Evolutionary conservation across 108 stramenopile species (phyloP), one percentile per base, ranked within the genome.

Genomic region (Epipyxis sp.): DNA sequence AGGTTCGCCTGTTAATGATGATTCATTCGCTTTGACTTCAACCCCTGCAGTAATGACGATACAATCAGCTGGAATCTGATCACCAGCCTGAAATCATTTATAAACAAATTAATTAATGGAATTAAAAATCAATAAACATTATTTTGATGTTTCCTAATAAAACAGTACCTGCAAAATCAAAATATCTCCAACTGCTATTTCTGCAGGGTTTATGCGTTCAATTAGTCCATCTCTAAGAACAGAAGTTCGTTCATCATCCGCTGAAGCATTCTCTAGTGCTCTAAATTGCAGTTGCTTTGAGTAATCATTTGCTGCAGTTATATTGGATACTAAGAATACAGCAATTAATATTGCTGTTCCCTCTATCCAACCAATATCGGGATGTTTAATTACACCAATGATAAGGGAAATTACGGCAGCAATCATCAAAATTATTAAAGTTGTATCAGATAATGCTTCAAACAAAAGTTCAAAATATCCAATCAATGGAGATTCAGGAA

Each of bases 261-360:
- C 41, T 30, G 32, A 34, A 39, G 71, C 40, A 10, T 6, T 32
- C 71, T 74, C 71, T 29, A 74, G 34, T 32, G n/a, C 35, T 16
- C 71, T 37, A 32, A 74, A 74, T 37, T 74, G 71, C 20, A 74
- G 34, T 37, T 74, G 46, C 50, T 74, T 74, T 3, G 71, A 29
- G 34, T 74, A 74, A 32, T 74, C 71, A 32, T 74, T 74, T 27
- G 10, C 71, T 43, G 71, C 71, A 74, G 71, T 34, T 10, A 74
- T 57, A 74, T 57, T 74, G 6, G 71, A 39, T 42, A 74, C 71
- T 10, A 74, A 42, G 71, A 74, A 74, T 10, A 74, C 34, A 27
- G 71, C 71, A 37, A 74, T 74, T 10, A 74, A 57, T 10, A 74
- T 74, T 13, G 71, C 71, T 3, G 20, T 25, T 29, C 13, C 71